Evolutionary conservation across 495 filamentous ascomycete genomes (phyloP), one percentile per base, ranked within the genome.

Genomic region (Xylaria curta): DNA sequence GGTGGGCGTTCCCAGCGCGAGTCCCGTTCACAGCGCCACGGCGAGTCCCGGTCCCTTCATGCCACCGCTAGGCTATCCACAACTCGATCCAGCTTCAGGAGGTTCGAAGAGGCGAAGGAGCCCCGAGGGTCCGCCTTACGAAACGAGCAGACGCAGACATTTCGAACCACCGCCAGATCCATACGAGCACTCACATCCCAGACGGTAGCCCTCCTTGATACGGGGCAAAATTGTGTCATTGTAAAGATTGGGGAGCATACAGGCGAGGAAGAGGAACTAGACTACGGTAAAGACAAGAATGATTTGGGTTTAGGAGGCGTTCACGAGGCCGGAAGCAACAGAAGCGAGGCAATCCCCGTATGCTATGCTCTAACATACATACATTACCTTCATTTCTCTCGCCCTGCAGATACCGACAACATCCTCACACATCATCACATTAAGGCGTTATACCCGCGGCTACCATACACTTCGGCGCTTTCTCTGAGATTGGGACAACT

Each of bases 91-190:
- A 33, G 47, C 42, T 0, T 42, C 62, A 26, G 67, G 47, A n/a
- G 46, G 73, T 10, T 76, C 76, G 3, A 82, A 85, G 71, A 78
- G 83, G 66, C 80, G 82, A 28, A 79, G 81, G 49, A 84, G 82
- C 60, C 82, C 83, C 4, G 84, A 85, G 1, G 69, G 72, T 26
- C 73, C 76, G 13, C 76, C 73, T 21, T 80, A 83, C 46, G 85
- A 86, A 31, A 77, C 83, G 59, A 85, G 75, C 63, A 78, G 85
- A 19, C 78, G 85, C 40, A 77, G 85, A 64, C 84, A 86, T 62
- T 68, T 81, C 33, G 76, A 83, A 40, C 75, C 75, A 31, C 77
- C 74, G 28, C 24, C 74, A 12, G 73, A 74, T 21, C 46, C 66
- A 2, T 76, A 81, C 46, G 76, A 79, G 24, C 75, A 75, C 21